phyloP scores from a whole-genome alignment of 176 grass and related monocot species.

The Echinochloa phyllopogon region DNA sequence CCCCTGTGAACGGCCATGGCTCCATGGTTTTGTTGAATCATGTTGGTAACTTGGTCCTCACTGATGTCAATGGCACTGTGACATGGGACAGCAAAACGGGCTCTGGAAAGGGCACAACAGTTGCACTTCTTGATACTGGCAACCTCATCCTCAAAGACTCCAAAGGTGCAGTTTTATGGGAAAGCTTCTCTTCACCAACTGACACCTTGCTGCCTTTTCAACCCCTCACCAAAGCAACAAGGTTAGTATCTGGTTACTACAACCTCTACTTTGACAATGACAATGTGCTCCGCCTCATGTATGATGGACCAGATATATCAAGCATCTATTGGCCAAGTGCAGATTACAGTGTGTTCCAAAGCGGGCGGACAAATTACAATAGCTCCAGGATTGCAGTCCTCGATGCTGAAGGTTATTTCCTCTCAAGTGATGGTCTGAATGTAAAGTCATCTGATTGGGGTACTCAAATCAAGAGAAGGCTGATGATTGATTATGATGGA shows the following conservation, averaged over 20 bases:
- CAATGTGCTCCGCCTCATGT: conserved; percentile 71
- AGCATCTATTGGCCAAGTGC: conserved; percentile 73
- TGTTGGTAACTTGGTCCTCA: conserved; percentile 57
- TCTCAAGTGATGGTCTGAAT: conserved; percentile 57
- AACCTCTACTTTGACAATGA: conserved; percentile 70
- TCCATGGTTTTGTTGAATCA: conserved; percentile 48
- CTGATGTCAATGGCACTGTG: conserved; percentile 61
- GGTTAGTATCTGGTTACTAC: conserved; percentile 59
- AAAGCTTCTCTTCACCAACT: conserved; percentile 74
- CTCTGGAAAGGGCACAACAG: conserved; percentile 19
- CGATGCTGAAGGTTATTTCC: conserved; percentile 58
- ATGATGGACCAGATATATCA: conserved; percentile 59
- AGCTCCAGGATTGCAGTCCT: conserved; percentile 60
- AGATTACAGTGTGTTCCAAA: conserved; percentile 12
- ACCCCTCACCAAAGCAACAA: conserved; percentile 51
- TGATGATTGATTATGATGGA: conserved; percentile 54
- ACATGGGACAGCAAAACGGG: conserved; percentile 60
- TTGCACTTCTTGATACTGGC: conserved; percentile 61
- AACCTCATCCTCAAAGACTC: conserved; percentile 69
- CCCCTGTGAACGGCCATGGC: conserved; percentile 60
- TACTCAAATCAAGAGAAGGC: conserved; percentile 46
- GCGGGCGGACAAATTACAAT: conserved; percentile 61
- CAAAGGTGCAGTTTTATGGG: conserved; percentile 43
- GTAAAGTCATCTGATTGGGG: conserved; percentile 60
- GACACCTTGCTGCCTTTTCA: conserved; percentile 68